Percentiles rank a stretch among this genome's conserved stretches.
Evolutionary conservation across 352 stramenopile species (phyloP).

Genomic region (Ophiocytium majus): DNA sequence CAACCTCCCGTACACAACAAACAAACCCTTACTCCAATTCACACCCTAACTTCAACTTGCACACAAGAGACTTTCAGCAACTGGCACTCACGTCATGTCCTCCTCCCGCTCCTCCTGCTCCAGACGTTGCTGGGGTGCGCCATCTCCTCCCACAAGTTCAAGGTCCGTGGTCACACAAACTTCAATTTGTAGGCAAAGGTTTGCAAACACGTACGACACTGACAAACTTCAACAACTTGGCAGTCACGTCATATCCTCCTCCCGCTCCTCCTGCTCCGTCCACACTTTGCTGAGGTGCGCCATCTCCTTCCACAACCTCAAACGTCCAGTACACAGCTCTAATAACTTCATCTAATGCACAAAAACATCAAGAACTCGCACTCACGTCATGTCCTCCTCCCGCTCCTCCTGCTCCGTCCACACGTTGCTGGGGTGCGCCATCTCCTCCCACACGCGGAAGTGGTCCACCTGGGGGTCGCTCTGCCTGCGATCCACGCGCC

Average conservation of each 20-base stretch:
- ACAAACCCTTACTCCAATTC: background rate
- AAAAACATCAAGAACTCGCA: background rate
- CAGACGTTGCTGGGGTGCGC: conserved; percentile 39
- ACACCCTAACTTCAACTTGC: too few relatives aligned
- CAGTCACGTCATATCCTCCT: background rate
- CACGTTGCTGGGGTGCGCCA: conserved; percentile 33
- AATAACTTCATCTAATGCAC: background rate
- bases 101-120: too few relatives aligned
- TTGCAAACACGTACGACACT: too few relatives aligned
- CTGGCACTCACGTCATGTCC: background rate
- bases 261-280: too few relatives aligned
- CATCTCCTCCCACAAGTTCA: conserved; percentile 65
- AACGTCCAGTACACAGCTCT: conserved; percentile 15
- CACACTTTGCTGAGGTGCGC: conserved; percentile 39
- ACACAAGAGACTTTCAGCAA: too few relatives aligned
- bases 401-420: conserved; percentile 52
- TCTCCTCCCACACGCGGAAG: conserved; percentile 66
- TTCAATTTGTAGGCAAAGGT: too few relatives aligned
- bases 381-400: conserved; percentile 43
- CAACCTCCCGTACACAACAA: conserved; percentile 7
- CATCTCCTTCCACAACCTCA: conserved; percentile 65
- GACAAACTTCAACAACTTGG: too few relatives aligned
- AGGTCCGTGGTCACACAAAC: too few relatives aligned
- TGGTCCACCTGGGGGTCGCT: conserved; percentile 37
- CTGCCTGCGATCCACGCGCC: conserved; percentile 49